Conservation (phyloP, 2,329 filamentous ascomycete genomes). For the Huntiella bhutanensis region DNA sequence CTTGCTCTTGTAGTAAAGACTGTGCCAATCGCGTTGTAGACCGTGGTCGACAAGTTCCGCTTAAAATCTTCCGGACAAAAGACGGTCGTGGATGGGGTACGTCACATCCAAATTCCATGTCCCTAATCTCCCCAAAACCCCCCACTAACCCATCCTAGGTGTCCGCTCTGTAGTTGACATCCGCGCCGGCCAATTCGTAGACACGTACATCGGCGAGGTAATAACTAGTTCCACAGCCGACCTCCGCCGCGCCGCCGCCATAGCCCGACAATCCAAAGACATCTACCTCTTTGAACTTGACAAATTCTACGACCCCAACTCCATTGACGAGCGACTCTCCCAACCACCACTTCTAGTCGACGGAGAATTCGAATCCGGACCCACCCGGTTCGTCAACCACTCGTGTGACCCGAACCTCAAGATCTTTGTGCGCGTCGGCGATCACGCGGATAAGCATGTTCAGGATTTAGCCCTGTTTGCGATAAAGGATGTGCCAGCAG, state of each 20-base stretch:
- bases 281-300: constrained; percentile 68
- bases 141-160: constrained; percentile 21
- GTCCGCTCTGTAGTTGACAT: constrained; percentile 47
- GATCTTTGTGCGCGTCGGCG: constrained; percentile 62
- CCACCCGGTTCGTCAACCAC: constrained; percentile 69
- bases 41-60: constrained; percentile 46
- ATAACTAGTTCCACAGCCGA: constrained; percentile 47
- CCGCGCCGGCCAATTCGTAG: constrained; percentile 57
- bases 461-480: constrained; percentile 68
- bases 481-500: constrained; percentile 40
- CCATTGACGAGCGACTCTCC: constrained; percentile 35
- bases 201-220: constrained; percentile 57
- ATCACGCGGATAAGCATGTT: constrained; percentile 53
- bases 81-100: constrained; percentile 54
- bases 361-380: constrained; percentile 60
- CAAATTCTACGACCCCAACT: constrained; percentile 48
- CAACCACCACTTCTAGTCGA: constrained; percentile 41
- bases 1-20: constrained; percentile 41
- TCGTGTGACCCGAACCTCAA: constrained; percentile 61
- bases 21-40: constrained; percentile 67
- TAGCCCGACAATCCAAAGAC: constrained; percentile 43
- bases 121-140: background rate
- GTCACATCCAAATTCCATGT: constrained; percentile 13
- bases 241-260: constrained; percentile 37
- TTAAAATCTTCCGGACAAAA: constrained; percentile 59